phyloP scores from a whole-genome alignment of 371 early-diverging fungal species.

The Circinella minor region DNA sequence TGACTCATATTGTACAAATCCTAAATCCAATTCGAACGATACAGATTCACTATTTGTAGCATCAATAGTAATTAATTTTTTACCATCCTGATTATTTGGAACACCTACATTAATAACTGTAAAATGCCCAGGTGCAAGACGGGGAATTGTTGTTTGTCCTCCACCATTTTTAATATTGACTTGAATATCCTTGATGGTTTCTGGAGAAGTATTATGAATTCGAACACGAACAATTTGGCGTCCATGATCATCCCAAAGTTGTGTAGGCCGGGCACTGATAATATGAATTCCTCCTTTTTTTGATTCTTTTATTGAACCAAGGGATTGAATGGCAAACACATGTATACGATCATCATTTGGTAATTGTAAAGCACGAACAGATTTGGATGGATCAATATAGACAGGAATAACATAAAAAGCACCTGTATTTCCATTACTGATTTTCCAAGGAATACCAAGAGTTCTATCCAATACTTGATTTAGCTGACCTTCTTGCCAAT shows the following conservation, averaged over 20 bases:
- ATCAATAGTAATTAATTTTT: neutral
- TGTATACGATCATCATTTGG: constrained; percentile 18
- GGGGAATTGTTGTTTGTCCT: neutral
- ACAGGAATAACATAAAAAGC: constrained; percentile 26
- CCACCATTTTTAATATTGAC: constrained; percentile 2
- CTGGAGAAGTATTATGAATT: neutral
- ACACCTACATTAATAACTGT: constrained; percentile 1
- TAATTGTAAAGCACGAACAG: constrained; percentile 15
- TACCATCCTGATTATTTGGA: neutral
- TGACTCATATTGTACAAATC: neutral
- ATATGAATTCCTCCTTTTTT: neutral
- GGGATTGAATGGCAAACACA: constrained; percentile 19
- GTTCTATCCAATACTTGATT: constrained; percentile 10
- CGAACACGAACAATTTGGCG: constrained; percentile 4
- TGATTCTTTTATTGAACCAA: neutral
- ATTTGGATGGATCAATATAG: constrained; percentile 27
- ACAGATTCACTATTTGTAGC: neutral
- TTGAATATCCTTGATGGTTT: neutral
- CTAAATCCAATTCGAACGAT: neutral
- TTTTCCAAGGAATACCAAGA: constrained; percentile 12
- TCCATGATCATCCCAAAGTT: neutral
- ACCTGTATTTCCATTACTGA: constrained; percentile 15
- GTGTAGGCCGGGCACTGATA: neutral
- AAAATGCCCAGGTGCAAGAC: constrained; percentile 7
- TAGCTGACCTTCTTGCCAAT: constrained; percentile 36